These are phyloP conservation scores for Sporothrix sp. DNA, from an alignment of 2,329 filamentous ascomycete genomes.

Conservation along the genomic window DNA sequence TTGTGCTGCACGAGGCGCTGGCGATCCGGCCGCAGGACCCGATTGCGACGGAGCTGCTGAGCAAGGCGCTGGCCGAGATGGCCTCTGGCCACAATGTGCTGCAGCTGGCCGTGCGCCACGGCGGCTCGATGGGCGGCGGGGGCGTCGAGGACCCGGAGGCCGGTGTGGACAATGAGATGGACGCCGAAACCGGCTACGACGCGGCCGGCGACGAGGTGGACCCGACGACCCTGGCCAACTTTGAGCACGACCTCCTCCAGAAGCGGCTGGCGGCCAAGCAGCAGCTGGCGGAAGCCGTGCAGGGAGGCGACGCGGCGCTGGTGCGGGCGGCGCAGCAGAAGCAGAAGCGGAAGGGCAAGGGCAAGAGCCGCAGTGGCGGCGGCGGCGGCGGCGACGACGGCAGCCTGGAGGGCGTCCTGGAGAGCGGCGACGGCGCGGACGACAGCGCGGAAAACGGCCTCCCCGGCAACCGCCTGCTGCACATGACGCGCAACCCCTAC, in stretches of 20 bases:
- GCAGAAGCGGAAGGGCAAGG: conserved; percentile 26
- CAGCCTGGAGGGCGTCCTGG: neutral
- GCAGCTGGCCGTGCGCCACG: conserved; percentile 7
- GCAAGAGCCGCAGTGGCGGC: conserved; percentile 36
- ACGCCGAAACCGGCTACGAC: conserved; percentile 22
- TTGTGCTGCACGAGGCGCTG: conserved; percentile 74
- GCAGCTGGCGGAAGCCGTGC: conserved; percentile 22
- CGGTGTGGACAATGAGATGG: neutral
- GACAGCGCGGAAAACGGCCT: neutral
- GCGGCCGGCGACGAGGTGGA: conserved; percentile 12
- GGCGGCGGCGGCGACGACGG: conserved; percentile 11
- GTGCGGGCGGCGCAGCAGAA: conserved; percentile 20
- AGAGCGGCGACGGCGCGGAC: neutral
- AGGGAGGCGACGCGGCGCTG: conserved; percentile 10
- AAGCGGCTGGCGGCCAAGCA: conserved; percentile 36
- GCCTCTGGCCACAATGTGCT: conserved; percentile 30
- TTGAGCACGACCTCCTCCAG: conserved; percentile 43
- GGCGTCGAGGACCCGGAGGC: conserved; percentile 1
- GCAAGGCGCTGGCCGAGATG: conserved; percentile 59
- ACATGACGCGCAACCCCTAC: conserved; percentile 5
- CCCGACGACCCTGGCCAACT: conserved; percentile 27
- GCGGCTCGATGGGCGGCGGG: neutral
- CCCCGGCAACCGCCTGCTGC: conserved; percentile 3
- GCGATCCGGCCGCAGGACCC: conserved; percentile 71
- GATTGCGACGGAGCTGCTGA: conserved; percentile 68